These are phyloP conservation scores for Themeda triandra DNA, from an alignment of 176 grass and related monocot species.

Conservation along the genomic window DNA sequence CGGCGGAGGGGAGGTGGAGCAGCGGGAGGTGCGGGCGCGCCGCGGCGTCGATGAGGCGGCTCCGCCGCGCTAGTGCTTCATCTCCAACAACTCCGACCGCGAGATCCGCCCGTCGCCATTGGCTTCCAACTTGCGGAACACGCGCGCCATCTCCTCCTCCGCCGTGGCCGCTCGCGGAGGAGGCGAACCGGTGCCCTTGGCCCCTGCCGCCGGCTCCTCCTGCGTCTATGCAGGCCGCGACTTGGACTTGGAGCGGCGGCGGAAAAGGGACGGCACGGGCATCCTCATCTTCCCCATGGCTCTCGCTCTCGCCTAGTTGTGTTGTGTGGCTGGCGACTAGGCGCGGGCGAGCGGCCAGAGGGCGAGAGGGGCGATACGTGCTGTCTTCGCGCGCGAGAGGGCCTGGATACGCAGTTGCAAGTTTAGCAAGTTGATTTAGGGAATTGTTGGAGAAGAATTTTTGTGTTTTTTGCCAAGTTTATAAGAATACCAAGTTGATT, in stretches of 20 bases:
- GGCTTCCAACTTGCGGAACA: constrained; percentile 89
- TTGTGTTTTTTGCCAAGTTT: too few relatives aligned
- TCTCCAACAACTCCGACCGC: constrained; percentile 61
- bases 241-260: constrained; percentile 50
- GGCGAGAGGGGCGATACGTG: too few relatives aligned
- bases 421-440: too few relatives aligned
- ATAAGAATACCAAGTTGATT: too few relatives aligned
- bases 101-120: constrained; percentile 95
- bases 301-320: too few relatives aligned
- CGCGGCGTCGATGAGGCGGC: constrained; percentile 79
- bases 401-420: too few relatives aligned
- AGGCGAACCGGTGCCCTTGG: not conserved
- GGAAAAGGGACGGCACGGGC: constrained; percentile 63
- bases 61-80: too few relatives aligned
- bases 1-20: constrained; percentile 57
- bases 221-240: not conserved
- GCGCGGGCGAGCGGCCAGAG: too few relatives aligned
- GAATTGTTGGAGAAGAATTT: too few relatives aligned
- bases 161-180: not conserved
- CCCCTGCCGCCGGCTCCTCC: not conserved
- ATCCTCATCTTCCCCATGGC: constrained; percentile 87
- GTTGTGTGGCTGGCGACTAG: too few relatives aligned
- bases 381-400: too few relatives aligned
- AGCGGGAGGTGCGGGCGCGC: constrained; percentile 79
- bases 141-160: constrained; percentile 64